Evolutionary conservation across 768 basidiomycete genomes (phyloP).

Genomic region (Macrolepiota dolichaula): DNA sequence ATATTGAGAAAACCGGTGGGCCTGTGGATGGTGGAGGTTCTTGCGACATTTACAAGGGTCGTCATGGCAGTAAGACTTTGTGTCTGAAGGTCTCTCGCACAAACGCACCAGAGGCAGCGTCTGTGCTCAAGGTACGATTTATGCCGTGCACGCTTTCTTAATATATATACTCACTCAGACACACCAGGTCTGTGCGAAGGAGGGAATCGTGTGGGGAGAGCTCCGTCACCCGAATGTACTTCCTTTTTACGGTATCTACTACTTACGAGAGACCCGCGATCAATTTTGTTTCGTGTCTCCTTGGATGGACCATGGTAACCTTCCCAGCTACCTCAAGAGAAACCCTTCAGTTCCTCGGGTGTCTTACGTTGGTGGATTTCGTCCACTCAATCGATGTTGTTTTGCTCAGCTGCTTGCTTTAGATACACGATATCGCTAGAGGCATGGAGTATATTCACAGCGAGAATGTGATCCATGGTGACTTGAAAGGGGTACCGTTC

Average conservation of each 20-base stretch:
- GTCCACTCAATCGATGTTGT: not conserved
- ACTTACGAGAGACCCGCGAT: not conserved
- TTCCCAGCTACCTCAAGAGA: not conserved
- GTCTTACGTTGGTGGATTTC: not conserved
- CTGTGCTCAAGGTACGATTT: not conserved
- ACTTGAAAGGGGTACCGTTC: not conserved
- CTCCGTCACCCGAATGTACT: slow-evolving; percentile 1
- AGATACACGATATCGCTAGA: not conserved
- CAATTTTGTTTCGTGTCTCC: not conserved
- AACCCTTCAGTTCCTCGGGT: not conserved
- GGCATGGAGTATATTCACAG: not conserved
- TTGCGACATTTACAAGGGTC: not conserved
- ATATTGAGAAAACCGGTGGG: not conserved
- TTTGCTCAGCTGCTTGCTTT: not conserved
- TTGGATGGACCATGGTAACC: not conserved
- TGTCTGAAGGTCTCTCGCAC: not conserved
- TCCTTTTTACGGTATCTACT: slow-evolving; percentile 6
- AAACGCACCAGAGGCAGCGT: not conserved
- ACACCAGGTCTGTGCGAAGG: not conserved
- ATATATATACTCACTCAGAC: too few relatives aligned
- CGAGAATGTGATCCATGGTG: not conserved
- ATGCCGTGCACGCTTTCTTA: not conserved
- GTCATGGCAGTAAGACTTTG: not conserved
- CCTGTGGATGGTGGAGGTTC: not conserved
- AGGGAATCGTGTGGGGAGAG: slow-evolving; percentile 2